These are phyloP conservation scores for Metschnikowia reukaufii DNA, from an alignment of 805 yeast genomes.

Conservation along the genomic window DNA sequence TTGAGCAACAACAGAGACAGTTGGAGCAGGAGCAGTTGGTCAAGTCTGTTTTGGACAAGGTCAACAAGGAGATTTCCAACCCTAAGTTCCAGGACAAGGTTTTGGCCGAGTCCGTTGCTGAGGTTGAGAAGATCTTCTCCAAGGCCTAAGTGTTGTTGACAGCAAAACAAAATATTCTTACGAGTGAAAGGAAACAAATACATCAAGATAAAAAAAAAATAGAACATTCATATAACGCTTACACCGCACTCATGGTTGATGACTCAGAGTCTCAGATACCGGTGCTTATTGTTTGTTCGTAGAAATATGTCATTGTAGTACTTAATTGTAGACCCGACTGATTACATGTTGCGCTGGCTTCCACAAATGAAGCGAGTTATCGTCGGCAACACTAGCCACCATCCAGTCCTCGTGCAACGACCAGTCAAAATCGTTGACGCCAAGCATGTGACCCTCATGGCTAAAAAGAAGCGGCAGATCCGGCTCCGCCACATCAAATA, in stretches of 20 bases:
- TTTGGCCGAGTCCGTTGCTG: constrained; percentile 87
- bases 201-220: constrained; percentile 5
- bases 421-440: constrained; percentile 85
- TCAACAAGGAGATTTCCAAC: constrained; percentile 77
- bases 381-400: constrained; percentile 77
- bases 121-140: constrained; percentile 82
- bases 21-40: constrained; percentile 92
- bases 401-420: constrained; percentile 67
- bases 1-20: constrained; percentile 95
- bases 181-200: constrained; percentile 6
- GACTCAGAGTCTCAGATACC: too few relatives aligned
- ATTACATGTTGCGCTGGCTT: constrained; percentile 46
- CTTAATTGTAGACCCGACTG: neutral
- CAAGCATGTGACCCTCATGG: constrained; percentile 87
- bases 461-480: constrained; percentile 48
- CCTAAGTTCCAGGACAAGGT: constrained; percentile 93
- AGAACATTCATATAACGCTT: too few relatives aligned
- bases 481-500: constrained; percentile 51
- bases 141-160: constrained; percentile 28
- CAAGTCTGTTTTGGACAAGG: constrained; percentile 81
- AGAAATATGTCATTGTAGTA: too few relatives aligned
- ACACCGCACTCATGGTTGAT: too few relatives aligned
- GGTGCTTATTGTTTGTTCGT: too few relatives aligned
- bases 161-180: neutral
- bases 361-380: constrained; percentile 88